These are phyloP conservation scores for Furcasterigmium furcatum DNA, from an alignment of 2,329 filamentous ascomycete genomes.

Conservation along the genomic window DNA sequence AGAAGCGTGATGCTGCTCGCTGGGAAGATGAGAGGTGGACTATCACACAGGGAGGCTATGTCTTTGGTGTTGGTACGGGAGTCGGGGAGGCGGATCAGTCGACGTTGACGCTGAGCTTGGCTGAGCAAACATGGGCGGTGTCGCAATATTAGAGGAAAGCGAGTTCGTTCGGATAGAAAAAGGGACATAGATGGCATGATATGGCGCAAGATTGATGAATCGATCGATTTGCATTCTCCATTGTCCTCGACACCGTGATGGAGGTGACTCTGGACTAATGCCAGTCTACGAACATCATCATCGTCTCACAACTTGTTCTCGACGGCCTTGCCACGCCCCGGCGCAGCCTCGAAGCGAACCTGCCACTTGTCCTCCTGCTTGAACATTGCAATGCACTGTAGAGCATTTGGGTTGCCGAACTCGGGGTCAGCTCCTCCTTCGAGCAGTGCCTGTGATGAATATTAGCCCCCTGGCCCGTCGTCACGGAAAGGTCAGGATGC, in stretches of 20 bases:
- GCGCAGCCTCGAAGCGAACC: slow-evolving; percentile 43
- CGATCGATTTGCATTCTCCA: too few relatives aligned
- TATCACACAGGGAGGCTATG: background rate
- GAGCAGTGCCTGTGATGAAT: slow-evolving; percentile 37
- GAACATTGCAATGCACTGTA: slow-evolving; percentile 47
- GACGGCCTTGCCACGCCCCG: slow-evolving; percentile 42
- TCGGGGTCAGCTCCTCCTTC: slow-evolving; percentile 53
- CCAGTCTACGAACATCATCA: too few relatives aligned
- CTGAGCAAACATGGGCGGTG: too few relatives aligned
- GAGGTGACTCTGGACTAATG: too few relatives aligned
- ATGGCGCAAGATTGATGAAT: too few relatives aligned
- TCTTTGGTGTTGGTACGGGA: background rate
- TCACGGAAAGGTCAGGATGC: background rate
- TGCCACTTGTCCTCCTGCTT: slow-evolving; percentile 49
- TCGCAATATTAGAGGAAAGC: too few relatives aligned
- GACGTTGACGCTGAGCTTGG: background rate
- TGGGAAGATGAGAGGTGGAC: background rate
- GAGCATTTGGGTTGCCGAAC: slow-evolving; percentile 44
- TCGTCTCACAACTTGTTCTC: background rate
- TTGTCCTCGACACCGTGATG: too few relatives aligned
- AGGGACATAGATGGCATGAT: too few relatives aligned
- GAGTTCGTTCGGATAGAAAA: too few relatives aligned
- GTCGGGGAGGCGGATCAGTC: background rate
- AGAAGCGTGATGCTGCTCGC: background rate
- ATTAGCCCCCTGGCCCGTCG: background rate